Evolutionary conservation across 192 early-diverging fungal species (phyloP).

Genomic region (Backusella morwellensis): DNA sequence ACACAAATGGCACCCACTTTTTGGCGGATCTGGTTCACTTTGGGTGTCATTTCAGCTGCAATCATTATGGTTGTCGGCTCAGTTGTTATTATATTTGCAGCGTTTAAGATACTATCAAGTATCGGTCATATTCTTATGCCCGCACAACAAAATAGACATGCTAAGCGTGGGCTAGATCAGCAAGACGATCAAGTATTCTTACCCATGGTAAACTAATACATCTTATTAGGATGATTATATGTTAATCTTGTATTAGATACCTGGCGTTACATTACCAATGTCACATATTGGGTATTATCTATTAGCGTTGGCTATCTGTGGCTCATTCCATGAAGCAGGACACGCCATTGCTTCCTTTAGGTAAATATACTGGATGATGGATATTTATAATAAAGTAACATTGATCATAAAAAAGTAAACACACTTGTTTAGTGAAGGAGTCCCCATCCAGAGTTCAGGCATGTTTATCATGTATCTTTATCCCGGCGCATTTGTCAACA

Average conservation of each 20-base stretch:
- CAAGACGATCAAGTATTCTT: conserved; percentile 51
- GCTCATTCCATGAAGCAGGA: conserved; percentile 70
- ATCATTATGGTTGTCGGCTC: conserved; percentile 46
- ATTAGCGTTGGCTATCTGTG: conserved; percentile 57
- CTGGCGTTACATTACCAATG: conserved; percentile 70
- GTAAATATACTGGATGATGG: conserved; percentile 35
- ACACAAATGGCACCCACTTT: conserved; percentile 40
- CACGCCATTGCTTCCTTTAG: conserved; percentile 70
- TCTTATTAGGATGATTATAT: too few species aligned
- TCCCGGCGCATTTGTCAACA: conserved; percentile 77
- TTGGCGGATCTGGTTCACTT: conserved; percentile 58
- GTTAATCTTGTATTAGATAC: conserved; percentile 49
- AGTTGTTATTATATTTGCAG: conserved; percentile 46
- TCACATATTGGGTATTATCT: conserved; percentile 68
- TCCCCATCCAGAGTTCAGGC: conserved; percentile 59
- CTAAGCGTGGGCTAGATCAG: conserved; percentile 19
- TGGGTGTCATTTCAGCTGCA: conserved; percentile 47
- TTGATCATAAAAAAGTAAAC: background rate
- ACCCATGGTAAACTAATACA: conserved; percentile 51
- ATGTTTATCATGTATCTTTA: conserved; percentile 67
- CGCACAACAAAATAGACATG: background rate
- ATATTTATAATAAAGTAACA: background rate
- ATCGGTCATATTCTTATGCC: background rate
- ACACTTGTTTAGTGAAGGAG: conserved; percentile 45
- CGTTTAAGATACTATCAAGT: conserved; percentile 33